Percentiles rank a stretch among this genome's conserved stretches.
Evolutionary conservation across 2,329 filamentous ascomycete species (phyloP).

Genomic region (Penicillium sp.): DNA sequence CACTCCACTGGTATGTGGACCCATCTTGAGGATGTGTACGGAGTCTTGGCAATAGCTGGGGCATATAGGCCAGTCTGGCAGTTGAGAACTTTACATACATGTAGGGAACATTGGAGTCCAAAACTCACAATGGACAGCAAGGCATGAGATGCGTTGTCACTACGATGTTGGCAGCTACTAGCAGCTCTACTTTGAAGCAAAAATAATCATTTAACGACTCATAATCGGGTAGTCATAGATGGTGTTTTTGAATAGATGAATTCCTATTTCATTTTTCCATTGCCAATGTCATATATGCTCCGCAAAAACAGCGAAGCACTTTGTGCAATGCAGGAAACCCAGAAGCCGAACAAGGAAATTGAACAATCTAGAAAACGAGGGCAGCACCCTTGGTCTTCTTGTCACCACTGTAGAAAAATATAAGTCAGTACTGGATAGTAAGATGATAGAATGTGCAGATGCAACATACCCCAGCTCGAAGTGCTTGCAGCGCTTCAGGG

Average conservation of each 20-base stretch:
- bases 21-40: not conserved
- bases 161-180: not conserved
- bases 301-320: conserved; percentile 31
- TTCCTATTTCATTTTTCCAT: conserved; percentile 45
- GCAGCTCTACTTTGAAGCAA: conserved; percentile 2
- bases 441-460: not conserved
- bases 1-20: not conserved
- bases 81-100: not conserved
- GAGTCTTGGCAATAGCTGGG: not conserved
- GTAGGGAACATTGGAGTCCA: not conserved
- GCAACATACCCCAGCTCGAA: conserved; percentile 92
- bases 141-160: not conserved
- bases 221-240: conserved; percentile 36
- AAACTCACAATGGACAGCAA: not conserved
- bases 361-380: conserved; percentile 86
- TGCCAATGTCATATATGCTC: conserved; percentile 41
- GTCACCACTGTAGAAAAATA: conserved; percentile 72
- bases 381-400: conserved; percentile 99
- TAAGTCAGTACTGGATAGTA: conserved; percentile 42
- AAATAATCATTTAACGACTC: conserved; percentile 20
- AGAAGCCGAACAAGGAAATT: conserved; percentile 44
- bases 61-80: not conserved
- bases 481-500: conserved; percentile 99
- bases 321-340: conserved; percentile 43
- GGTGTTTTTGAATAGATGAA: conserved; percentile 40